Evolutionary conservation across 148 eudicot genomes (phyloP), one percentile per base, ranked within the genome.

Genomic region (Arbutus unedo): DNA sequence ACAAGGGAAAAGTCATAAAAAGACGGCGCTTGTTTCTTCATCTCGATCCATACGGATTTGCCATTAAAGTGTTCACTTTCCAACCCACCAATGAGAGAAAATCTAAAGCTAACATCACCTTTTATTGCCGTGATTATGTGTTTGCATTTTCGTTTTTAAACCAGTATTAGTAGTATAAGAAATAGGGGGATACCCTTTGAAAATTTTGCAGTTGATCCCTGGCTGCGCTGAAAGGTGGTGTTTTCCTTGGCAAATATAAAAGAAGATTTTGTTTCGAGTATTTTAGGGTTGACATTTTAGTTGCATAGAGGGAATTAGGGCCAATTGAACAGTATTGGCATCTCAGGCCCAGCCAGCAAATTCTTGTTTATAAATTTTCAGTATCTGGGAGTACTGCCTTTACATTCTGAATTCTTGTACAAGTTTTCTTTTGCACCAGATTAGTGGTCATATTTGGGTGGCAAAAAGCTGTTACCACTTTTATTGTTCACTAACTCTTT

Each of bases 21-120:
- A 70, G 76, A 71, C 71, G 43, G 70, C 76, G 48, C 38, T 73
- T 83, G 56, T 49, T 48, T 77, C 80, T 55, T 83, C 74, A 86
- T 64, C 72, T 8, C 60, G 48, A 77, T 57, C 81, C 50, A 79
- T 85, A 82, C 50, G 84, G 86, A 85, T 81, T 89, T 85, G 74
- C 23, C 57, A 73, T 79, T 83, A 78, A 76, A 74, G 75, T 82
- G 86, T 83, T 88, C 86, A 83, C 88, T 88, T 84, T 86, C 64
- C 50, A 85, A 83, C 79, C 55, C 84, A 88, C 88, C 82, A 23
- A 31, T 74, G 67, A 64, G 47, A 59, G 68, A 64, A 83, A 81
- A 85, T 83, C 81, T 74, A 84, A 85, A 86, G 85, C 79, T 82
- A 84, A 81, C 38, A 21, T 77, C 51, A 67, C 70, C 82, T 73